Evolutionary conservation across 2,329 filamentous ascomycete genomes (phyloP), one percentile per base, ranked within the genome.

Genomic region (Dactylonectria estremocensis): DNA sequence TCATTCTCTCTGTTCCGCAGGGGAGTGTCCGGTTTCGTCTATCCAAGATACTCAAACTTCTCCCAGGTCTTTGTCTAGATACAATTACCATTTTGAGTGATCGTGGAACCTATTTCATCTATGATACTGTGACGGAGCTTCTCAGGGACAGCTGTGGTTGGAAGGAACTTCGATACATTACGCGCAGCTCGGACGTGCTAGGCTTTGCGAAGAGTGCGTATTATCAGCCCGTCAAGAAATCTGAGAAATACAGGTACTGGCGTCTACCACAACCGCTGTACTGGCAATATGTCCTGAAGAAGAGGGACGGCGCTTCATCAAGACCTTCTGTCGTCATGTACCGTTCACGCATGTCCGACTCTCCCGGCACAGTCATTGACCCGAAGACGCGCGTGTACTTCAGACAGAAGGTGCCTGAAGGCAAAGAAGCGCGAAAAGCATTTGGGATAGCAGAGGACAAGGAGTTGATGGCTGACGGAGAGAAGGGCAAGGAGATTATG

Each of bases 161-260:
- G 65, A 68, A 64, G 18, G 59, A 70, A 43, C 66, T 70, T 3
- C 61, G 62, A 11, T 70, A 61, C 24, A 55, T 70, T 22, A 57
- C 31, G 58, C 54, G 57, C 28, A 35, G 18, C 28, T 60, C 56
- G 13, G 20, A 33, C 33, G 2, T 65, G n/a, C 35, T 67, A 4
- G 65, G 53, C 16, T 70, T 53, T 35, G 18, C 31, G 3, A 24
- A 53, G 22, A n/a, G 8, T 40, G 24, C 6, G 16, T 4, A 9
- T 14, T 28, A 24, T 28, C 16, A 11, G 8, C 14, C 14, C 24
- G 45, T 5, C 48, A 5, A 56, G n/a, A 20, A 58, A 28, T 6
- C 33, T 16, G 31, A 28, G 13, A 50, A 45, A n/a, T 14, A 63
- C 13, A 40, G 22, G 37, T 65, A 61, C 43, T 45, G 20, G n/a